These are phyloP conservation scores for Myriosclerotinia scirpicola DNA, from an alignment of 2,329 filamentous ascomycete genomes.

Conservation along the genomic window DNA sequence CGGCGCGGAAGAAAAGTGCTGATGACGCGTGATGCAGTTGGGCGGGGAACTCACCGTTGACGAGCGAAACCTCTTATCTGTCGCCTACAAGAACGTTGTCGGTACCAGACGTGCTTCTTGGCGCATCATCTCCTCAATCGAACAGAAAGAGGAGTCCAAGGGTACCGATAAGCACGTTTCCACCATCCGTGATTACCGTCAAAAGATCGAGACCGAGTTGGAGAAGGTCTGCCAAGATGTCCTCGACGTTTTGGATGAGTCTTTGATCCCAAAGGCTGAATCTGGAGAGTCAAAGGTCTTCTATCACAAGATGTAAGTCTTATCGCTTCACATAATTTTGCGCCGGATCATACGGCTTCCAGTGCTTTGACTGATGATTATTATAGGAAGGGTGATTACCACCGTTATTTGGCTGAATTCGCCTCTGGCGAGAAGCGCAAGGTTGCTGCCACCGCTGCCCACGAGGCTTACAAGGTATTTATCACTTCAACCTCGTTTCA, in stretches of 20 bases:
- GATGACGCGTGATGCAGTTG: slow-evolving; percentile 45
- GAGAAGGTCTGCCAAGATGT: slow-evolving; percentile 99
- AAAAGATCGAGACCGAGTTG: slow-evolving; percentile 97
- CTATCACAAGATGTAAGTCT: slow-evolving; percentile 97
- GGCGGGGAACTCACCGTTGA: slow-evolving; percentile 83
- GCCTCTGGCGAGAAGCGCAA: slow-evolving; percentile 91
- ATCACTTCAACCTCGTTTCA: slow-evolving; percentile 25
- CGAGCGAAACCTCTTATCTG: slow-evolving; percentile 97
- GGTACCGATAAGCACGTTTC: slow-evolving; percentile 91
- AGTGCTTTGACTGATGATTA: slow-evolving; percentile 25
- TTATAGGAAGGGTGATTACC: slow-evolving; percentile 91
- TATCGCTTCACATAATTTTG: slow-evolving; percentile 28
- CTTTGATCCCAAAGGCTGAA: slow-evolving; percentile 92
- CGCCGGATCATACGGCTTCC: slow-evolving; percentile 24
- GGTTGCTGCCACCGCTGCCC: slow-evolving; percentile 79
- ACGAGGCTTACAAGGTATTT: slow-evolving; percentile 94
- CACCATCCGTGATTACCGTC: slow-evolving; percentile 94
- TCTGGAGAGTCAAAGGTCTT: slow-evolving; percentile 99
- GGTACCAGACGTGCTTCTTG: slow-evolving; percentile 97
- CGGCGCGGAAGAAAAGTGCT: slow-evolving; percentile 30
- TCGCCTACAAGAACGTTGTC: slow-evolving; percentile 99
- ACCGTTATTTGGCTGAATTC: slow-evolving; percentile 93
- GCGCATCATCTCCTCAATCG: slow-evolving; percentile 99
- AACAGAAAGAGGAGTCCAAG: slow-evolving; percentile 99
- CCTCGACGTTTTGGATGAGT: slow-evolving; percentile 88